Percentiles rank a stretch among this genome's conserved stretches.
Evolutionary conservation across 1,284 basidiomycete species (phyloP).

Genomic region (Gymnopus androsaceus): DNA sequence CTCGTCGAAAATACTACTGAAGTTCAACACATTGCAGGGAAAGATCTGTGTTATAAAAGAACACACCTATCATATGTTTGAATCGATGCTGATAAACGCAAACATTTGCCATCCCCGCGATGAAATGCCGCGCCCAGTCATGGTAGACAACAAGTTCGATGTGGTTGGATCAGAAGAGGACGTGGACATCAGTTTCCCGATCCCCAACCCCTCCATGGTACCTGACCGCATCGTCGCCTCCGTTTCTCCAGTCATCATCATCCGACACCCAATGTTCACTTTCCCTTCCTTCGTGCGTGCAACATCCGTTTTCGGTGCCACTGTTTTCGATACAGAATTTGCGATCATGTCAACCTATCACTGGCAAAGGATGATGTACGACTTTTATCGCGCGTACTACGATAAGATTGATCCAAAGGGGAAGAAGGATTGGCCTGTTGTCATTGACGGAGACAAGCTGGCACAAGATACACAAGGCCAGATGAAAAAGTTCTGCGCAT

Average conservation of each 20-base stretch:
- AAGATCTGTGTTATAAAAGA: slow-evolving; percentile 9
- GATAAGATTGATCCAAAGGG: background rate
- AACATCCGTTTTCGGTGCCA: background rate
- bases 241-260: slow-evolving; percentile 9
- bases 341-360: background rate
- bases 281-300: background rate
- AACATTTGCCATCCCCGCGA: background rate
- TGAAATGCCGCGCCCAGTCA: background rate
- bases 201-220: slow-evolving; percentile 11
- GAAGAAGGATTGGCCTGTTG: slow-evolving; percentile 3
- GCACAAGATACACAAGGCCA: slow-evolving; percentile 7
- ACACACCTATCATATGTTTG: background rate
- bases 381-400: slow-evolving; percentile 5
- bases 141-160: slow-evolving; percentile 9
- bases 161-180: background rate
- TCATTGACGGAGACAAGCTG: slow-evolving; percentile 14
- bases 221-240: slow-evolving; percentile 8
- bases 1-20: background rate
- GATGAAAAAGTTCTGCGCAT: slow-evolving; percentile 12
- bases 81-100: background rate
- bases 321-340: background rate
- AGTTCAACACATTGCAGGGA: background rate
- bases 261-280: slow-evolving; percentile 7
- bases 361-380: slow-evolving; percentile 13
- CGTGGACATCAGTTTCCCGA: background rate